A percentile compares a stretch with the other conserved stretches of the same genome.
These are phyloP conservation scores for Groenewaldozyma sp. DNA, from an alignment of 1,139 yeast genomes.

Conservation along the genomic window DNA sequence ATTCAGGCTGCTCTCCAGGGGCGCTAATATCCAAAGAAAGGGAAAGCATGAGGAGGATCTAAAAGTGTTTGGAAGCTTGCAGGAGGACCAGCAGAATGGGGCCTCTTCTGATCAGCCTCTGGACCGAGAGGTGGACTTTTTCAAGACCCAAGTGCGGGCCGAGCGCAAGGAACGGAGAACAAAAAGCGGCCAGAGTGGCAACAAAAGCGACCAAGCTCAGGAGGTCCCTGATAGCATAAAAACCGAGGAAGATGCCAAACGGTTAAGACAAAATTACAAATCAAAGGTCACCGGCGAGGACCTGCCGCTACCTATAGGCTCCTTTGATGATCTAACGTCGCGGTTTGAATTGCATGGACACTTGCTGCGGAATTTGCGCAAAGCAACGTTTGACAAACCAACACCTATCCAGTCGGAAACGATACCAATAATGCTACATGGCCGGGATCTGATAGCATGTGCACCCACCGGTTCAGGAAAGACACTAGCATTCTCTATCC, in stretches of 20 bases:
- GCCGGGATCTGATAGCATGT: conserved; percentile 71
- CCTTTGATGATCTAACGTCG: conserved; percentile 67
- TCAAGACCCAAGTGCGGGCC: conserved; percentile 6
- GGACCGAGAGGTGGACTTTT: conserved; percentile 9
- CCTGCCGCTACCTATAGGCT: conserved; percentile 78
- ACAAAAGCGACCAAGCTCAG: conserved; percentile 10
- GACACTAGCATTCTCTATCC: conserved; percentile 79
- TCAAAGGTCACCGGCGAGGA: conserved; percentile 70
- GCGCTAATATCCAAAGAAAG: conserved; percentile 62
- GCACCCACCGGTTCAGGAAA: conserved; percentile 96
- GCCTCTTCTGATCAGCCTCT: conserved; percentile 2
- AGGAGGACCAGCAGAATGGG: neutral
- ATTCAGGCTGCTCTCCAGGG: conserved; percentile 74
- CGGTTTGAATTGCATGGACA: conserved; percentile 59
- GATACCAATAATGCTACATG: conserved; percentile 57
- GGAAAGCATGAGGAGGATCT: conserved; percentile 28
- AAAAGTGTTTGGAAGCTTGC: conserved; percentile 21
- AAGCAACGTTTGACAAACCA: conserved; percentile 69
- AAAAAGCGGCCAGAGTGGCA: neutral
- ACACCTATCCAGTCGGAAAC: conserved; percentile 89
- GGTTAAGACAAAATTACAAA: conserved; percentile 45
- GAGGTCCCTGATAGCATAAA: conserved; percentile 39
- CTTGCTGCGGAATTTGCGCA: conserved; percentile 55
- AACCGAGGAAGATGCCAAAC: conserved; percentile 47
- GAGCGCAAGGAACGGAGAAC: neutral